phyloP scores from a whole-genome alignment of 2,329 filamentous ascomycete species.

The Calonectria hawksworthii region DNA sequence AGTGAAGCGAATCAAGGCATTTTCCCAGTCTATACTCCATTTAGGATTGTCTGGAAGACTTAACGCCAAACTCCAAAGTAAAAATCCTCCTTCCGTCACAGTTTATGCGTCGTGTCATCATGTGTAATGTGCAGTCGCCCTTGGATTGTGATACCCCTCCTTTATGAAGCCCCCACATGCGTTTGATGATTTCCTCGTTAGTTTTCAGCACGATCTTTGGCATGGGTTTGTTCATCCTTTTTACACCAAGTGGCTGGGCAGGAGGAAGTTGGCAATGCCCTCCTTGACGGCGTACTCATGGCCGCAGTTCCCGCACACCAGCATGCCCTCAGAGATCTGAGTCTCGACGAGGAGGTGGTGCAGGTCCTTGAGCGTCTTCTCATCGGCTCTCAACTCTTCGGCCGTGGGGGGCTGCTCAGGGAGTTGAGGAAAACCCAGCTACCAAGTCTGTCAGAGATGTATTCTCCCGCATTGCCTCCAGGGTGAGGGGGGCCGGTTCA shows the following conservation, averaged over 20 bases:
- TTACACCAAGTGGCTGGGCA: constrained; percentile 90
- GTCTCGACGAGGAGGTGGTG: constrained; percentile 91
- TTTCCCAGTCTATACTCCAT: constrained; percentile 25
- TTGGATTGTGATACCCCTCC: neutral
- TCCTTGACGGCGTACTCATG: constrained; percentile 97
- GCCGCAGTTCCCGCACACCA: constrained; percentile 91
- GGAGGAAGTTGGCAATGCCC: constrained; percentile 94
- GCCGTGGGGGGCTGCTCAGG: constrained; percentile 74
- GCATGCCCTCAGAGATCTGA: constrained; percentile 87
- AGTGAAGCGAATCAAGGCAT: constrained; percentile 28
- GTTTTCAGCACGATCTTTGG: neutral
- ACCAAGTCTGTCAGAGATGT: neutral
- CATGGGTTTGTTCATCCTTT: neutral
- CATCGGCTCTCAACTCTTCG: constrained; percentile 74
- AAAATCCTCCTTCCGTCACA: neutral
- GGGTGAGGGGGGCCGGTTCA: neutral
- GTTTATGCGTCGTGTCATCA: constrained; percentile 3
- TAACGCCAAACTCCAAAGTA: constrained; percentile 46
- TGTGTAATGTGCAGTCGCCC: neutral
- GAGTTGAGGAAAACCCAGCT: constrained; percentile 86
- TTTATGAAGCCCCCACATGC: neutral
- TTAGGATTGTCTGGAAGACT: constrained; percentile 31
- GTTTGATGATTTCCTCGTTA: neutral
- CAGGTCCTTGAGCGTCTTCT: constrained; percentile 81
- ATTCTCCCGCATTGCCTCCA: neutral